Conservation (phyloP, 148 eudicot species). For the Salicornia ramosissima region DNA sequence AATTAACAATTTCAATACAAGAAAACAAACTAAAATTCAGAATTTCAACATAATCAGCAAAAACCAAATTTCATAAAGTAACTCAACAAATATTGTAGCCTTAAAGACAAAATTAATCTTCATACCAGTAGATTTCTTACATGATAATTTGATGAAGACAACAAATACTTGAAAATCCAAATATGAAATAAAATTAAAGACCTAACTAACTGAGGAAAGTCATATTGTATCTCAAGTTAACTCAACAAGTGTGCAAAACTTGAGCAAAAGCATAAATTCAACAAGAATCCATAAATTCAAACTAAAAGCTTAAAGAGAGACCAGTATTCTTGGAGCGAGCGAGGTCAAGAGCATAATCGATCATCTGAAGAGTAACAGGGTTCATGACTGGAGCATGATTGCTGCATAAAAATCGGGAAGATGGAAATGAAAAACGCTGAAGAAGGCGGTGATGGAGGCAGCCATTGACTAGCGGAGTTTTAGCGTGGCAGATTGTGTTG, state of each 20-base stretch:
- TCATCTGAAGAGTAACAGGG: conserved; percentile 74
- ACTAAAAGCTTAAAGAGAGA: conserved; percentile 11
- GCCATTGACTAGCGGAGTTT: conserved; percentile 14
- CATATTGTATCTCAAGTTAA: too few relatives aligned
- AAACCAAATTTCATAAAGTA: neutral
- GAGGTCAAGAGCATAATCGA: conserved; percentile 62
- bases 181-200: too few relatives aligned
- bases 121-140: too few relatives aligned
- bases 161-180: too few relatives aligned
- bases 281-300: neutral
- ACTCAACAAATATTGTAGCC: too few relatives aligned
- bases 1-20: too few relatives aligned
- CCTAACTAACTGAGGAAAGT: too few relatives aligned
- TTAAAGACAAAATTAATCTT: too few relatives aligned
- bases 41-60: neutral
- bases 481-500: neutral
- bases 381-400: conserved; percentile 30
- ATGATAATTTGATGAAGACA: too few relatives aligned
- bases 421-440: conserved; percentile 4
- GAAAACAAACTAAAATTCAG: neutral
- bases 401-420: conserved; percentile 30
- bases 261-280: neutral
- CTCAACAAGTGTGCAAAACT: too few relatives aligned
- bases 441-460: neutral
- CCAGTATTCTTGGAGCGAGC: conserved; percentile 74